Evolutionary conservation across 352 stramenopile genomes (phyloP).

Genomic region (Pythium scleroteichum): DNA sequence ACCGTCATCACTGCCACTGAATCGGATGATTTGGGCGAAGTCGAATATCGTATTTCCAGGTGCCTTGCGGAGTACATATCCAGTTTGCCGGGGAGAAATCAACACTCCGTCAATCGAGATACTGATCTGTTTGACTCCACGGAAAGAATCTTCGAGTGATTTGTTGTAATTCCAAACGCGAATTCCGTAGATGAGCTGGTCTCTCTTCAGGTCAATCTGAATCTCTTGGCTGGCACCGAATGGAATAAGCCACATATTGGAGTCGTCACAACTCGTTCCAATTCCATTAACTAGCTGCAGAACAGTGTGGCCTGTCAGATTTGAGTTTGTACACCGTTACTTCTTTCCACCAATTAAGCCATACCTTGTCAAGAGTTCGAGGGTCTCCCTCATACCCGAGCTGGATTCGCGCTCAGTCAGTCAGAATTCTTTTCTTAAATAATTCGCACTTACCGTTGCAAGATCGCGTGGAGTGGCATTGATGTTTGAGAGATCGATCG

Average conservation of each 20-base stretch:
- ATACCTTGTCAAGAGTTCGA: conserved; percentile 86
- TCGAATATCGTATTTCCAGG: conserved; percentile 66
- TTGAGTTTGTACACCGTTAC: no score
- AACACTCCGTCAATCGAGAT: conserved; percentile 48
- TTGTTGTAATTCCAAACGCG: conserved; percentile 88
- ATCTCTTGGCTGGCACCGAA: conserved; percentile 47
- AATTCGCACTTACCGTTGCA: conserved; percentile 44
- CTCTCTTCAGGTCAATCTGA: conserved; percentile 55
- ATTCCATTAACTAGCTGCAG: conserved; percentile 79
- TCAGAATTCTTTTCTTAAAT: no score
- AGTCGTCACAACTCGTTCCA: conserved; percentile 82
- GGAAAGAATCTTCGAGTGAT: conserved; percentile 61
- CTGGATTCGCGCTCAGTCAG: no score
- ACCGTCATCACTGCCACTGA: conserved; percentile 23
- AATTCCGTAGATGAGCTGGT: conserved; percentile 61
- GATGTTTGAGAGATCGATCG: conserved; percentile 47
- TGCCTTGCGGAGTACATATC: conserved; percentile 81
- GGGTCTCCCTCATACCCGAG: conserved; percentile 77
- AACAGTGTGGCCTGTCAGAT: background rate
- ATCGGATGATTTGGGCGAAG: conserved; percentile 69
- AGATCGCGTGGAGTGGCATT: conserved; percentile 71
- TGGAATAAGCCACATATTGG: conserved; percentile 90
- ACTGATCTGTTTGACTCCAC: conserved; percentile 65
- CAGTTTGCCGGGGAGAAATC: conserved; percentile 52
- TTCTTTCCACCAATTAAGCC: no score